phyloP scores from a whole-genome alignment of 495 filamentous ascomycete species.

The Friedmanniomyces simplex region DNA sequence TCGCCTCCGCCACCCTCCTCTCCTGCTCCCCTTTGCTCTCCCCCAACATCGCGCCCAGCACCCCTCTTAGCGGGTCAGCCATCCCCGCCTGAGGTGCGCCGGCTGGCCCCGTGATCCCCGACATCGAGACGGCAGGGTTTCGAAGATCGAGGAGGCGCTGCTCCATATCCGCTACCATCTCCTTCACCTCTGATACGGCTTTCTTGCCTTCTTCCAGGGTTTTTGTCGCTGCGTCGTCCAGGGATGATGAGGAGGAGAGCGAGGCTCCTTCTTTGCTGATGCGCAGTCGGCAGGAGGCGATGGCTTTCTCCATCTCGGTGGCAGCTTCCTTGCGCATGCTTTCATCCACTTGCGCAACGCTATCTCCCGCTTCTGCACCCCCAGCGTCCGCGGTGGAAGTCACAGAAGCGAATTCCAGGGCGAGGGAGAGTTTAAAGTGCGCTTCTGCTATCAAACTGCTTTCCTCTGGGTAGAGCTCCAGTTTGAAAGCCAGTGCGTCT shows the following conservation, averaged over 20 bases:
- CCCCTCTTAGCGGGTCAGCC: slow-evolving; percentile 44
- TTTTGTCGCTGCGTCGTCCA: slow-evolving; percentile 36
- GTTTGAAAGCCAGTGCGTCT: slow-evolving; percentile 63
- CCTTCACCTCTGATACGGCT: slow-evolving; percentile 71
- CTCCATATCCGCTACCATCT: slow-evolving; percentile 81
- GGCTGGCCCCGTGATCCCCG: slow-evolving; percentile 41
- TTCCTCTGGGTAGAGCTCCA: slow-evolving; percentile 63
- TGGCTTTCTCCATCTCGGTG: slow-evolving; percentile 68
- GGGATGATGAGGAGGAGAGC: slow-evolving; percentile 42
- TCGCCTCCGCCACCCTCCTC: slow-evolving; percentile 63
- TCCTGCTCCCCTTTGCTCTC: slow-evolving; percentile 51
- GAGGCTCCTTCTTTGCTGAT: slow-evolving; percentile 62
- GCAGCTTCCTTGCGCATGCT: slow-evolving; percentile 65
- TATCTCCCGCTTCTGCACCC: slow-evolving; percentile 30
- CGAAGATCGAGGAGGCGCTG: slow-evolving; percentile 69
- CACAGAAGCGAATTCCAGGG: slow-evolving; percentile 85
- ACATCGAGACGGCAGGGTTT: slow-evolving; percentile 43
- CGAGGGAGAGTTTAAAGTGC: slow-evolving; percentile 90
- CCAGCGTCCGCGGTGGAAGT: slow-evolving; percentile 42
- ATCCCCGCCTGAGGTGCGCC: slow-evolving; percentile 34
- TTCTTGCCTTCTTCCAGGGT: slow-evolving; percentile 46
- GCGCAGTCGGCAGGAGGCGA: slow-evolving; percentile 64
- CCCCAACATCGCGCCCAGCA: slow-evolving; percentile 64
- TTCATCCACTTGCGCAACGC: slow-evolving; percentile 45
- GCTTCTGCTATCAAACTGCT: slow-evolving; percentile 82